A percentile compares a stretch with the other conserved stretches of the same genome.
phyloP scores from a whole-genome alignment of 768 basidiomycete genomes.

The Suillus weaverae region DNA sequence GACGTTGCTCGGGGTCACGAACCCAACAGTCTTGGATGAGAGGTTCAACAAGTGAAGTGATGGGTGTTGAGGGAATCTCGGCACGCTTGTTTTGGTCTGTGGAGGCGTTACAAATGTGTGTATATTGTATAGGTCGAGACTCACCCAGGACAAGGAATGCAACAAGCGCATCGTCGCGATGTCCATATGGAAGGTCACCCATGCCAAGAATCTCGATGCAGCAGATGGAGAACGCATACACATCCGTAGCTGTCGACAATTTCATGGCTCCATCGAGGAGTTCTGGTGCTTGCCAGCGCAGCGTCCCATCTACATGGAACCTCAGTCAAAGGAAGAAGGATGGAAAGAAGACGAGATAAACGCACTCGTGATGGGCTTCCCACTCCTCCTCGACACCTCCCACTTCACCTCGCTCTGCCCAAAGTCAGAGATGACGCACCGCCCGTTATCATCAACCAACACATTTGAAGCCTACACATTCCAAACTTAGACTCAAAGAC shows the following conservation, averaged over 20 bases:
- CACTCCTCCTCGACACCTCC: conserved; percentile 64
- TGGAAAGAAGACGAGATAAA: conserved; percentile 8
- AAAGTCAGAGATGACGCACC: conserved; percentile 80
- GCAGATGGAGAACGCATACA: conserved; percentile 68
- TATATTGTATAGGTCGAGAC: conserved; percentile 19
- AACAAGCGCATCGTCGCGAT: conserved; percentile 51
- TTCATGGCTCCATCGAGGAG: conserved; percentile 48
- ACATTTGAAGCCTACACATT: conserved; percentile 65
- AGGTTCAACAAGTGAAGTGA: conserved; percentile 36
- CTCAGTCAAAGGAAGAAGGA: neutral
- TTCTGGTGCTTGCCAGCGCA: conserved; percentile 76
- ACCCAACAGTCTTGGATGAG: conserved; percentile 61
- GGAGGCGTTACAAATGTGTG: conserved; percentile 15
- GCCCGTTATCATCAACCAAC: conserved; percentile 64
- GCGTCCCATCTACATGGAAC: conserved; percentile 49
- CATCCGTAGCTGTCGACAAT: conserved; percentile 57
- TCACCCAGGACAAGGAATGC: conserved; percentile 51
- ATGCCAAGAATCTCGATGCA: conserved; percentile 64
- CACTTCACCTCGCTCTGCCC: conserved; percentile 80
- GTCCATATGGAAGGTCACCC: conserved; percentile 61
- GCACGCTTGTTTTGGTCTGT: conserved; percentile 55
- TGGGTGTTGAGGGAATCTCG: conserved; percentile 40
- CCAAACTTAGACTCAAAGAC: neutral
- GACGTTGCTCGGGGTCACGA: conserved; percentile 49
- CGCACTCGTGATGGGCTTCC: conserved; percentile 48